Percentiles rank a stretch among this genome's conserved stretches.
phyloP scores from a whole-genome alignment of 345 rosid species.

The Boechera divaricarpa region DNA sequence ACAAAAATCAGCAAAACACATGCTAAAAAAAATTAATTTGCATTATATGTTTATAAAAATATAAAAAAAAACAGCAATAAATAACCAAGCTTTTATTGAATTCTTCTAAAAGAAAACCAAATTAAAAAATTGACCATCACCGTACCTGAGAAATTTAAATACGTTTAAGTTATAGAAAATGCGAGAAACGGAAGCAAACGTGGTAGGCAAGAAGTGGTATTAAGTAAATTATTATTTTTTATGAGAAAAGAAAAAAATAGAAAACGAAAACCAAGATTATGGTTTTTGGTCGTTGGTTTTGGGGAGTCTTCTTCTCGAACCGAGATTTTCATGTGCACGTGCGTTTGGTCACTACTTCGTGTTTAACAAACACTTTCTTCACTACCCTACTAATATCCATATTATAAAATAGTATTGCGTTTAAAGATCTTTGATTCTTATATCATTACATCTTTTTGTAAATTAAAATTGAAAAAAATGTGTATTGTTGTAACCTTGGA shows the following conservation, averaged over 20 bases:
- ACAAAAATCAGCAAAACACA: no score
- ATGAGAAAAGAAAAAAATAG: not conserved
- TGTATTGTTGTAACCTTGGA: not conserved
- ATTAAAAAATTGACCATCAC: no score
- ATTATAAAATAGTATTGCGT: constrained; percentile 16
- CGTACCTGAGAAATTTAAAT: not conserved
- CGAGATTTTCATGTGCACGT: constrained; percentile 50
- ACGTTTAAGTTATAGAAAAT: not conserved
- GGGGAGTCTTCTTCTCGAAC: constrained; percentile 48
- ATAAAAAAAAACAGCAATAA: no score
- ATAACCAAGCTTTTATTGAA: no score
- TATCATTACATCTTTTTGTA: constrained; percentile 9
- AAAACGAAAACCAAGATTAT: constrained; percentile 45
- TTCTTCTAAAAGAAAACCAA: no score
- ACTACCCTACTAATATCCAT: constrained; percentile 3
- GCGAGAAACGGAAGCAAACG: constrained; percentile 21
- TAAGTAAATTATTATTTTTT: constrained; percentile 1
- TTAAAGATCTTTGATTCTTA: constrained; percentile 23
- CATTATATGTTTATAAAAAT: no score
- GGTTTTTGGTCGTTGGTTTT: constrained; percentile 44
- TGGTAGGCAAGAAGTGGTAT: constrained; percentile 41
- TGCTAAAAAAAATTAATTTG: no score
- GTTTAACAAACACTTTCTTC: constrained; percentile 46
- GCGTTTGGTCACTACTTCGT: constrained; percentile 51
- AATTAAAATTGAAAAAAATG: no score